Conservation (phyloP, 1,284 basidiomycete species). For the Anthracocystis setariae region DNA sequence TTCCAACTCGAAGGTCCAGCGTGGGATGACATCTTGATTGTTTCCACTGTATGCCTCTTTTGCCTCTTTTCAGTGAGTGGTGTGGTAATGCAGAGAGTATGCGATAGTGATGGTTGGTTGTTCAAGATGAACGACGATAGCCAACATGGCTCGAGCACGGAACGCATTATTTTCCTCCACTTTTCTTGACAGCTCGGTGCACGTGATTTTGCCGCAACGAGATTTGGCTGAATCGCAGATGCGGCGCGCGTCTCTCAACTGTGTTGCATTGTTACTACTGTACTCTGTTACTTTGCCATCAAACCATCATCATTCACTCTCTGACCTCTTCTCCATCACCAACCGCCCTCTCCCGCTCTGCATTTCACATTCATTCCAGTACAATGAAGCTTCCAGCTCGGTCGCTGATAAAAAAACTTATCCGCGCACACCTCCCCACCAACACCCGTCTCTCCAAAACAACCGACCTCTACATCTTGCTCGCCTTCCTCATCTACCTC, state of each 20-base stretch:
- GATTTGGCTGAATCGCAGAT: background rate
- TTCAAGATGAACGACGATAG: background rate
- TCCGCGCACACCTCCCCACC: slow-evolving; percentile 40
- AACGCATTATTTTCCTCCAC: background rate
- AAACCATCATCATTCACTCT: background rate
- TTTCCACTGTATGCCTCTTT: too few species aligned
- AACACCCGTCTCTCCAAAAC: slow-evolving; percentile 43
- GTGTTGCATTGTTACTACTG: background rate
- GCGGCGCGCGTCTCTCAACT: background rate
- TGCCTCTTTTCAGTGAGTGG: background rate
- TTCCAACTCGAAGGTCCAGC: slow-evolving; percentile 27
- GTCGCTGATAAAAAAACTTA: slow-evolving; percentile 41
- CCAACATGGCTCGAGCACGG: slow-evolving; percentile 2
- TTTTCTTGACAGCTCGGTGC: slow-evolving; percentile 1
- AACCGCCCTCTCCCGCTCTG: background rate
- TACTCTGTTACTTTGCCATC: background rate
- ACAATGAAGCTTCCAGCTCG: slow-evolving; percentile 45
- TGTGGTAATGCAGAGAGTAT: background rate
- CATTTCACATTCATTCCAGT: background rate
- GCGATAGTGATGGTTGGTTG: background rate
- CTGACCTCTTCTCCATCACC: background rate
- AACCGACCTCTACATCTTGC: slow-evolving; percentile 46
- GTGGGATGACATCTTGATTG: slow-evolving; percentile 16
- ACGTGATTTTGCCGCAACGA: background rate
- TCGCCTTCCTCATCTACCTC: slow-evolving; percentile 45